Conservation (phyloP, 108 stramenopile species). For the Bacterosira constricta region DNA sequence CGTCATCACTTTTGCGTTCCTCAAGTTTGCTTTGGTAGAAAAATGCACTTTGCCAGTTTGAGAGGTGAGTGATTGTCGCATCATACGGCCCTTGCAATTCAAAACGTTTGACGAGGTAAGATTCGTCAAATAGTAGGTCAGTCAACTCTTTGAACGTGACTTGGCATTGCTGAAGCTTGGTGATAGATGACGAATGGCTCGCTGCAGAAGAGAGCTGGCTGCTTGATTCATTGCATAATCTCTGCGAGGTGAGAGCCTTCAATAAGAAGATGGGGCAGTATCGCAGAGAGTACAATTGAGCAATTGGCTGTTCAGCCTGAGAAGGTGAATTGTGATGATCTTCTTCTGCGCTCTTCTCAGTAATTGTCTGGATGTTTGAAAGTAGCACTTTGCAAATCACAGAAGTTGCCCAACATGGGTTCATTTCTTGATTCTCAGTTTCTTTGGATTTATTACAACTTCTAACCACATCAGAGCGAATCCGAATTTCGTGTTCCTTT, state of each 20-base stretch:
- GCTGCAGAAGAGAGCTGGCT: background rate
- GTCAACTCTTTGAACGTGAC: conserved; percentile 29
- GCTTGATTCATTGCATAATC: background rate
- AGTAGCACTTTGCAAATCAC: conserved; percentile 15
- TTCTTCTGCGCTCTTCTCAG: background rate
- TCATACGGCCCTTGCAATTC: conserved; percentile 44
- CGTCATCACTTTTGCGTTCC: conserved; percentile 17
- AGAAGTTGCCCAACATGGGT: background rate
- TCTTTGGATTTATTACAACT: background rate
- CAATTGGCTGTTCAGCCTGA: conserved; percentile 24
- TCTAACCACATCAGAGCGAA: conserved; percentile 25
- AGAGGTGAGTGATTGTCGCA: conserved; percentile 39
- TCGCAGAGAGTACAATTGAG: conserved; percentile 29
- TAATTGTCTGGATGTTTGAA: background rate
- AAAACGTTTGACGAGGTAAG: conserved; percentile 25
- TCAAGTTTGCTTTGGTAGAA: conserved; percentile 16
- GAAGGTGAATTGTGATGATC: background rate
- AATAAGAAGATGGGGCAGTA: conserved; percentile 29
- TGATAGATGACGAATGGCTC: too few species aligned
- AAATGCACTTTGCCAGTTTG: conserved; percentile 22
- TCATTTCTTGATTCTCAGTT: background rate
- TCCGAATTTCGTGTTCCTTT: conserved; percentile 33
- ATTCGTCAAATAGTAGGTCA: conserved; percentile 14
- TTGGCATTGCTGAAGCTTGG: too few species aligned
- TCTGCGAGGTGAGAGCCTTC: conserved; percentile 19